Evolutionary conservation across 2,329 filamentous ascomycete genomes (phyloP).

Genomic region (Ascochyta koolunga): DNA sequence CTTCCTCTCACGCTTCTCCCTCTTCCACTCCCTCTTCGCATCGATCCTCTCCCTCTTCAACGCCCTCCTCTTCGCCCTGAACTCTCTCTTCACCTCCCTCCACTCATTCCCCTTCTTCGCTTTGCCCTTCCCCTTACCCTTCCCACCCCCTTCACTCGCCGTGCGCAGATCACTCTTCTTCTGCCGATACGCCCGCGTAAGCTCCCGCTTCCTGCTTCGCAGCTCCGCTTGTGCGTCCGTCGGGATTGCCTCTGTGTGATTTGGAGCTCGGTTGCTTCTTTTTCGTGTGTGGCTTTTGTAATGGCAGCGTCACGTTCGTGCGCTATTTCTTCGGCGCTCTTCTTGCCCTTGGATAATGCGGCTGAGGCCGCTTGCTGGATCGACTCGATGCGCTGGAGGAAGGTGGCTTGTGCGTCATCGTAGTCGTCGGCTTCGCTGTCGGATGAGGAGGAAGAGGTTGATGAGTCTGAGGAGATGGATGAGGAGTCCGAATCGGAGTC

Average conservation of each 20-base stretch:
- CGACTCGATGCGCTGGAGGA: slow-evolving; percentile 25
- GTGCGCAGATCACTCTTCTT: slow-evolving; percentile 29
- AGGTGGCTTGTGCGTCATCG: slow-evolving; percentile 12
- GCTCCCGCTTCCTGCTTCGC: slow-evolving; percentile 16
- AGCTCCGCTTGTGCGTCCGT: slow-evolving; percentile 19
- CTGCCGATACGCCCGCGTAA: slow-evolving; percentile 23
- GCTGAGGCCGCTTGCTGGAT: slow-evolving; percentile 30
- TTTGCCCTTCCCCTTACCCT: slow-evolving; percentile 27
- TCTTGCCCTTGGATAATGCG: slow-evolving; percentile 33
- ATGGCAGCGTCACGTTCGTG: slow-evolving; percentile 34
- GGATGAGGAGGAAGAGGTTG: slow-evolving; percentile 22
- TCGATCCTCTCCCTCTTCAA: slow-evolving; percentile 22
- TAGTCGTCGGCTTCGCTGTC: slow-evolving; percentile 21
- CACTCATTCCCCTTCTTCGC: slow-evolving; percentile 30
- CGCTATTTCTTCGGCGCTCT: slow-evolving; percentile 25
- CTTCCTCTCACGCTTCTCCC: slow-evolving; percentile 17
- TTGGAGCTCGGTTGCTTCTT: slow-evolving; percentile 25
- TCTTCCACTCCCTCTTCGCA: slow-evolving; percentile 26
- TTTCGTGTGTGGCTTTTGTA: slow-evolving; percentile 29
- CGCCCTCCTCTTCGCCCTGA: slow-evolving; percentile 28
- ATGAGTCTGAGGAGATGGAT: slow-evolving; percentile 32
- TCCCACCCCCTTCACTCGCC: slow-evolving; percentile 10
- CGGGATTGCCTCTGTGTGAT: slow-evolving; percentile 26
- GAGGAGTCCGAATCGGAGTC: slow-evolving; percentile 27
- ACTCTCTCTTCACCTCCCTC: slow-evolving; percentile 32